A percentile compares a stretch with the other conserved stretches of the same genome.
Evolutionary conservation across 1,139 yeast species (phyloP).

Genomic region (Diutina sp.): DNA sequence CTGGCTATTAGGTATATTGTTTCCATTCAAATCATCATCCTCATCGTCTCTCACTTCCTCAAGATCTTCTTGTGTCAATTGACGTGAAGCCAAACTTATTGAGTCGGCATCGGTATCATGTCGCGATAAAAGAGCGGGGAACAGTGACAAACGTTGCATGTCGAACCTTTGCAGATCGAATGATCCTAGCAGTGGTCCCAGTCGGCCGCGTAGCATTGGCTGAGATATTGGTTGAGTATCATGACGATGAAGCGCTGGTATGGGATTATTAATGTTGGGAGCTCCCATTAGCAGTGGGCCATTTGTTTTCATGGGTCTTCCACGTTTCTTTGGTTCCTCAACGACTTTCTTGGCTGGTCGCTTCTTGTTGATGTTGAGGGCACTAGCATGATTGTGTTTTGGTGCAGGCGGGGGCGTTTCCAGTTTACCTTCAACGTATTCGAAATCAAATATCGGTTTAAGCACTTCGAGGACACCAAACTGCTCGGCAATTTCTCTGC

Average conservation of each 20-base stretch:
- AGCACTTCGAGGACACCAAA: conserved; percentile 61
- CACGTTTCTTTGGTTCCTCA: conserved; percentile 25
- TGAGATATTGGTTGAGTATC: background rate
- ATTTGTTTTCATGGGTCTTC: conserved; percentile 25
- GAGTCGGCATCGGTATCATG: conserved; percentile 34
- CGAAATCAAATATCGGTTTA: conserved; percentile 55
- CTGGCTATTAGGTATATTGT: background rate
- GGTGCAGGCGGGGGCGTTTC: conserved; percentile 76
- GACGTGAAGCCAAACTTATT: conserved; percentile 9
- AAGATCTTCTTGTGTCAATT: conserved; percentile 4
- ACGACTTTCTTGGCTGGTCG: conserved; percentile 11
- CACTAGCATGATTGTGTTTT: conserved; percentile 65
- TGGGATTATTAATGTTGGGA: background rate
- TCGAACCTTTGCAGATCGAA: background rate
- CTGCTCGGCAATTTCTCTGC: conserved; percentile 25
- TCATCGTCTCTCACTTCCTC: conserved; percentile 21
- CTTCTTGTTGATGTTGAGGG: conserved; percentile 22
- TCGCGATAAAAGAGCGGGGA: conserved; percentile 8
- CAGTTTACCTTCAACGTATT: conserved; percentile 40
- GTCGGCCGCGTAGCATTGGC: background rate
- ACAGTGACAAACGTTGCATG: background rate
- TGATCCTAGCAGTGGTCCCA: background rate
- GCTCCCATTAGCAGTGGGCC: background rate
- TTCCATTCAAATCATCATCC: conserved; percentile 7
- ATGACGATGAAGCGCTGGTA: background rate